Conservation (phyloP, 768 basidiomycete species). For the Pleurotus citrinopileatus region DNA sequence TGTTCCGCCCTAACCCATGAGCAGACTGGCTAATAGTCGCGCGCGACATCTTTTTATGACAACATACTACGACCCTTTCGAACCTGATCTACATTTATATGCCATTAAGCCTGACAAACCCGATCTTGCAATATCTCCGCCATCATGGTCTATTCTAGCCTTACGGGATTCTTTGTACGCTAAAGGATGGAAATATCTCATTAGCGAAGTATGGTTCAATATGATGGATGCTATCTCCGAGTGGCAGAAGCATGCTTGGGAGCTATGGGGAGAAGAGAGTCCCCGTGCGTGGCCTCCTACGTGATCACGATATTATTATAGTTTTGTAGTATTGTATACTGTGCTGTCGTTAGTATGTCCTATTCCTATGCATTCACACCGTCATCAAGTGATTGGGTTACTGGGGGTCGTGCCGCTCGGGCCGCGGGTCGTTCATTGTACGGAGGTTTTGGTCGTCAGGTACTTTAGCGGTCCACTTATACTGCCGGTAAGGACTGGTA, state of each 20-base stretch:
- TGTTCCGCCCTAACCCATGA: conserved; percentile 10
- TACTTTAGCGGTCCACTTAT: too few relatives aligned
- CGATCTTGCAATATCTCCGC: conserved; percentile 30
- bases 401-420: too few relatives aligned
- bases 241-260: conserved; percentile 41
- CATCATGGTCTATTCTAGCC: conserved; percentile 35
- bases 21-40: conserved; percentile 43
- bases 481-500: too few relatives aligned
- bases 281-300: conserved; percentile 37
- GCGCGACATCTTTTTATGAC: conserved; percentile 63
- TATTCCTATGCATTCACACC: not conserved
- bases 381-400: too few relatives aligned
- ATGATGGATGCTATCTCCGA: conserved; percentile 28
- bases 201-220: conserved; percentile 35
- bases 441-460: too few relatives aligned
- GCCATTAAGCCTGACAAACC: conserved; percentile 39
- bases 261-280: conserved; percentile 35
- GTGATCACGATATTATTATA: conserved; percentile 19
- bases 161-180: conserved; percentile 34
- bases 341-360: not conserved
- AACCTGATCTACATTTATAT: conserved; percentile 66
- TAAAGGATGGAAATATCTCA: conserved; percentile 38
- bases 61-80: conserved; percentile 76
- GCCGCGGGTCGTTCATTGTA: too few relatives aligned
- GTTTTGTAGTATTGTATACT: conserved; percentile 11